These are phyloP conservation scores for Viola odorata DNA, from an alignment of 345 rosid species.

Conservation along the genomic window DNA sequence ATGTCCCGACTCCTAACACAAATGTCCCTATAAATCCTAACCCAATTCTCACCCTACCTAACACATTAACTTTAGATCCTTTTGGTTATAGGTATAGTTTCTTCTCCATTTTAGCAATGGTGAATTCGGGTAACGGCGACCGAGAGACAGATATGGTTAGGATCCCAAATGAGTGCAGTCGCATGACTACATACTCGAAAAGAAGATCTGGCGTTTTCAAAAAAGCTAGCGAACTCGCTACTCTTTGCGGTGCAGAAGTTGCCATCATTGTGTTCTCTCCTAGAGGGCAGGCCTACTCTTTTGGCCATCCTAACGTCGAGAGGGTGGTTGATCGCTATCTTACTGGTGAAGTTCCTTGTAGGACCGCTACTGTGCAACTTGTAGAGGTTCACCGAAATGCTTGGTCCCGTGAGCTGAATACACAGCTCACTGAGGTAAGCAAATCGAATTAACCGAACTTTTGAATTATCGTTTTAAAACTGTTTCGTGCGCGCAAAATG, in stretches of 20 bases:
- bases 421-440: slow-evolving; percentile 16
- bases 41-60: neutral
- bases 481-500: neutral
- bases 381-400: slow-evolving; percentile 43
- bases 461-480: neutral
- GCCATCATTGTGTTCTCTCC: slow-evolving; percentile 22
- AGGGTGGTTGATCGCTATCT: slow-evolving; percentile 16
- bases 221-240: slow-evolving; percentile 25
- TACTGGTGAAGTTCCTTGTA: slow-evolving; percentile 9
- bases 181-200: slow-evolving; percentile 21
- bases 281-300: slow-evolving; percentile 19
- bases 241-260: slow-evolving; percentile 24
- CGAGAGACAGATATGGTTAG: slow-evolving; percentile 19
- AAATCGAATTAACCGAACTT: neutral
- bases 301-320: slow-evolving; percentile 21
- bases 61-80: neutral
- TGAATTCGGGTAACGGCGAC: slow-evolving; percentile 11
- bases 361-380: slow-evolving; percentile 25
- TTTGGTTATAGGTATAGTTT: neutral
- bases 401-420: slow-evolving; percentile 38
- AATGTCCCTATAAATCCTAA: slow-evolving; percentile 11
- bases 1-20: neutral
- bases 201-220: slow-evolving; percentile 17
- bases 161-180: slow-evolving; percentile 20
- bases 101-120: slow-evolving; percentile 1